Evolutionary conservation across 768 basidiomycete species (phyloP), one percentile per base, ranked within the genome.

Genomic region (Russula sp.): DNA sequence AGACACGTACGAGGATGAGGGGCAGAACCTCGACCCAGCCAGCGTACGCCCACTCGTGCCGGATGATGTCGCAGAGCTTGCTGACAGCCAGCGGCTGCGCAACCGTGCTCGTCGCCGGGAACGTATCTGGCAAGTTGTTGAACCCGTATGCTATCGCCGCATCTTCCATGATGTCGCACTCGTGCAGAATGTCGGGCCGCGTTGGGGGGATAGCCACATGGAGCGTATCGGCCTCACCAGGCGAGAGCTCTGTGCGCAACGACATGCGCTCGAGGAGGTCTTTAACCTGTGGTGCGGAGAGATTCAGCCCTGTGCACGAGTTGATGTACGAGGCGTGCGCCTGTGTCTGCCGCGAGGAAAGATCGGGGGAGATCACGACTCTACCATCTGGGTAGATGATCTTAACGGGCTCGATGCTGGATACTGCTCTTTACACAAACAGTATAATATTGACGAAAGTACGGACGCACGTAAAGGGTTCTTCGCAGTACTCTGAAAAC

Each of bases 131-230:
- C 32, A 99, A 81, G 70, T 96, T 97, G 78, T 99, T 98, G 80
- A 94, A 98, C 2, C 97, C 97, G 71, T 95, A 97, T 0, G 94
- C 97, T 67, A 99, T 91, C 10, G 97, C 97, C 2, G 89, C 93
- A 67, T 99, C 97, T 73, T 99, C 97, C 87, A 99, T 90, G 72
- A 98, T 83, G 72, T 99, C 97, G 71, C 95, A 97, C 73, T 98
- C 94, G 72, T 99, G 97, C 59, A 99, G 78, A 68, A 99, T 98
- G 72, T 99, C 97, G 1, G 97, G 94, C 42, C 97, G 85, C n/a
- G 94, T 98, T n/a, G 90, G 80, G 5, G 97, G 96, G 52, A 99
- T 81, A 39, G 84, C 77, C 32, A 98, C 87, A 18, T 80, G 69
- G 48, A 99, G 78, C 68, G 84, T 81, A 70, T 98, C 94, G 0